A percentile compares a stretch with the other conserved stretches of the same genome.
phyloP scores from a whole-genome alignment of 345 rosid species.

The Erysimum cheiranthoides region DNA sequence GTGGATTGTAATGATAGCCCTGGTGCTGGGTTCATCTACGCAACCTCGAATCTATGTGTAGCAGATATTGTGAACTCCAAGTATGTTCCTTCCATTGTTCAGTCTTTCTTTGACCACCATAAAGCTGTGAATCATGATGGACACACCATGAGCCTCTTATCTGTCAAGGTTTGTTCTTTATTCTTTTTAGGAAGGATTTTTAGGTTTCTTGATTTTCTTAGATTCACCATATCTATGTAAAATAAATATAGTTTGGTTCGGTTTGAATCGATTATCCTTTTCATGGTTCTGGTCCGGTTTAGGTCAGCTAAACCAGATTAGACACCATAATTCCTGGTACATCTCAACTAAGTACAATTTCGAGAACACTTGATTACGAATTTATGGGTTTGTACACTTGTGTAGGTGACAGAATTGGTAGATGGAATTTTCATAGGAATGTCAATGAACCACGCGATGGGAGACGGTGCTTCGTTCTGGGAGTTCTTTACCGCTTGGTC shows the following conservation, averaged over 20 bases:
- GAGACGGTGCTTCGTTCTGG: conserved; percentile 76
- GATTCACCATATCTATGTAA: background rate
- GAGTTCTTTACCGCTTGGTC: conserved; percentile 71
- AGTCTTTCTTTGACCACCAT: conserved; percentile 38
- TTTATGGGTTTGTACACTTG: conserved; percentile 52
- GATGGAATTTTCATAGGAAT: conserved; percentile 77
- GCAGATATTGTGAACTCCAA: conserved; percentile 48
- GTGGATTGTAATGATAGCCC: conserved; percentile 68
- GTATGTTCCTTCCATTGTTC: conserved; percentile 35
- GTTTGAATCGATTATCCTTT: background rate
- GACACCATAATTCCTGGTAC: background rate
- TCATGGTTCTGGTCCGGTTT: background rate
- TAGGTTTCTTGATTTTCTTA: background rate
- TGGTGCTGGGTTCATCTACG: conserved; percentile 69
- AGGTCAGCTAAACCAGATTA: background rate
- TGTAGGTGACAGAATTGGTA: conserved; percentile 65
- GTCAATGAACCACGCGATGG: conserved; percentile 68
- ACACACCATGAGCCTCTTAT: conserved; percentile 28
- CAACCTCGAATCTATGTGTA: conserved; percentile 49
- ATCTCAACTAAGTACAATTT: conserved; percentile 36
- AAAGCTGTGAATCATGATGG: conserved; percentile 41
- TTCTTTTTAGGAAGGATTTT: background rate
- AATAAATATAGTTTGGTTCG: no score
- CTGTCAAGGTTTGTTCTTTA: conserved; percentile 20
- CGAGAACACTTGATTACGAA: conserved; percentile 16